Conservation (phyloP, 202 grass and related monocot species). For the Zoysia matrella region DNA sequence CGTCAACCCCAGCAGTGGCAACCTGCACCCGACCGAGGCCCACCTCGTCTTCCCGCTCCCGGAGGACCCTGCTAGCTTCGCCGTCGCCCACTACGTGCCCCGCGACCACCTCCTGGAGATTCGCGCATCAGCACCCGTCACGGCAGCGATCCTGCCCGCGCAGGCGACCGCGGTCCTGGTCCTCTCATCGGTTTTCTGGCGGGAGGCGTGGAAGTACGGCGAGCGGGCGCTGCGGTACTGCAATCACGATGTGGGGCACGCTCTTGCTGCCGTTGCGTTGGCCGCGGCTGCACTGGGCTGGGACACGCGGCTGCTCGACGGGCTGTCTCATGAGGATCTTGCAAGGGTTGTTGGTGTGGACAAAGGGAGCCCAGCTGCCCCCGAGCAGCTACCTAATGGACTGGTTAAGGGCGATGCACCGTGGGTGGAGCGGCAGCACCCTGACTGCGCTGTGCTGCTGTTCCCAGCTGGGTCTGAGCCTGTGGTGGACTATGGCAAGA, state of each 20-base stretch:
- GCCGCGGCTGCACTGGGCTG: constrained; percentile 71
- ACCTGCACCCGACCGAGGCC: constrained; percentile 90
- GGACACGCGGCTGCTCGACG: constrained; percentile 73
- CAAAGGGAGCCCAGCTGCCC: constrained; percentile 38
- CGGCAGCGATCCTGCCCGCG: constrained; percentile 39
- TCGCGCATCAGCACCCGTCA: constrained; percentile 30
- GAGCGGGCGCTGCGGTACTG: constrained; percentile 87
- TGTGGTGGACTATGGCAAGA: constrained; percentile 56
- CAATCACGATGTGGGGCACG: constrained; percentile 92
- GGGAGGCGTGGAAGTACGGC: constrained; percentile 93
- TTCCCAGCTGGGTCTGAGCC: constrained; percentile 61
- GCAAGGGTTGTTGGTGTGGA: constrained; percentile 58
- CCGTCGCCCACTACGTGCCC: constrained; percentile 48
- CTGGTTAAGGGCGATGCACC: constrained; percentile 47
- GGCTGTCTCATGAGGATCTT: constrained; percentile 68
- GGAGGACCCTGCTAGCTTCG: constrained; percentile 16
- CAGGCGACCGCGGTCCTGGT: constrained; percentile 46
- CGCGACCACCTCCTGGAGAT: constrained; percentile 59
- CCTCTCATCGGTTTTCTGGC: constrained; percentile 85
- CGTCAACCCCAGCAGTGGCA: constrained; percentile 93
- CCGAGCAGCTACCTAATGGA: constrained; percentile 28
- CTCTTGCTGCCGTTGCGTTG: constrained; percentile 59
- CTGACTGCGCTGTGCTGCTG: constrained; percentile 70
- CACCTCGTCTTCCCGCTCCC: constrained; percentile 62
- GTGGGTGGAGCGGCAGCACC: constrained; percentile 79